A percentile compares a stretch with the other conserved stretches of the same genome.
phyloP scores from a whole-genome alignment of 768 basidiomycete species.

The Lentinula edodes region DNA sequence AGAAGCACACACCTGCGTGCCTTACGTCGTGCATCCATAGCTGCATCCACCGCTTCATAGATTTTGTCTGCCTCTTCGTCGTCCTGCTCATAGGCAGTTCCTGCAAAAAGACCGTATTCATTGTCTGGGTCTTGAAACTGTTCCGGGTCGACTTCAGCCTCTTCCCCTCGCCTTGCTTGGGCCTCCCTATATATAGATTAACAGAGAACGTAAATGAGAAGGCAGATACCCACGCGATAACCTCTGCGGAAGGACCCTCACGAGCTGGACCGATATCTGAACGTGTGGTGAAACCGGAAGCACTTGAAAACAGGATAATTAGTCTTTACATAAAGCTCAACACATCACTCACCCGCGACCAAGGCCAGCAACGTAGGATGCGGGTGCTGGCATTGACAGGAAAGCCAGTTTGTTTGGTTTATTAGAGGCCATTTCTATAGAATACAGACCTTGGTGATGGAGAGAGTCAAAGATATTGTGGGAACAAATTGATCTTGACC shows the following conservation, averaged over 20 bases:
- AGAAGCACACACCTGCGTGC: constrained; percentile 63
- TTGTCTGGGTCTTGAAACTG: constrained; percentile 97
- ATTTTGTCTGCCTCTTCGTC: constrained; percentile 97
- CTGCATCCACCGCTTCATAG: constrained; percentile 86
- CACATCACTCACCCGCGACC: constrained; percentile 73
- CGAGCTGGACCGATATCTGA: constrained; percentile 98
- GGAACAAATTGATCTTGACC: neutral
- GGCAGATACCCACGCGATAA: constrained; percentile 63
- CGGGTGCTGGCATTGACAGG: constrained; percentile 88
- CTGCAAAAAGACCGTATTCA: constrained; percentile 92
- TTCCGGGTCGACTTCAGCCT: constrained; percentile 82
- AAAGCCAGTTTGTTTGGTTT: constrained; percentile 83
- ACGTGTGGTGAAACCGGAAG: constrained; percentile 95
- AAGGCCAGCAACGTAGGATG: constrained; percentile 97
- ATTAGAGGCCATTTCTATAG: constrained; percentile 33
- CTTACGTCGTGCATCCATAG: constrained; percentile 84
- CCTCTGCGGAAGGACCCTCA: constrained; percentile 90
- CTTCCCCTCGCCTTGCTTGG: constrained; percentile 81
- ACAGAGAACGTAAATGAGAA: neutral
- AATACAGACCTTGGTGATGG: neutral
- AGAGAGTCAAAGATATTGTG: neutral
- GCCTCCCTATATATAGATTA: constrained; percentile 57
- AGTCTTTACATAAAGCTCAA: neutral
- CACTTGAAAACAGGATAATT: constrained; percentile 40
- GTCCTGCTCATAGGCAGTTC: constrained; percentile 93